phyloP scores from a whole-genome alignment of 2,329 filamentous ascomycete genomes.

The Cylindrodendrum hubeiense region DNA sequence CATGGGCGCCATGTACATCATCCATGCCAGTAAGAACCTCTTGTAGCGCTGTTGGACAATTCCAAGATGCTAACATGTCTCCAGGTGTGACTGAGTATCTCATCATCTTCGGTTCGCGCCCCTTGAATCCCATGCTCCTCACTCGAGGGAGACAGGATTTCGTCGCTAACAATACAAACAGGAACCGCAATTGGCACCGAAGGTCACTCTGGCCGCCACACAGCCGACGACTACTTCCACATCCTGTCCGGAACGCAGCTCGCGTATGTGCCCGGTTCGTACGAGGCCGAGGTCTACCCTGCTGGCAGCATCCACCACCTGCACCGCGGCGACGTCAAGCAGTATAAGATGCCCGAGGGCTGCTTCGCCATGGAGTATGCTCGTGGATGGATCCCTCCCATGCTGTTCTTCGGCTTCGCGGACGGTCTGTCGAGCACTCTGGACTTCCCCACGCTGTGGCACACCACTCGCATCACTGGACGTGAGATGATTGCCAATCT shows the following conservation, averaged over 20 bases:
- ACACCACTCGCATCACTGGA: conserved; percentile 79
- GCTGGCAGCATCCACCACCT: conserved; percentile 80
- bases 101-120: conserved; percentile 79
- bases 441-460: conserved; percentile 87
- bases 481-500: conserved; percentile 83
- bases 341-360: conserved; percentile 82
- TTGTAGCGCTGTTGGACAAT: not conserved
- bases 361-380: conserved; percentile 90
- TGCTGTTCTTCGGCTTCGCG: conserved; percentile 91
- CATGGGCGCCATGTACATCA: conserved; percentile 92
- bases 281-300: conserved; percentile 77
- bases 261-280: conserved; percentile 78
- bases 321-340: conserved; percentile 77
- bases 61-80: conserved; percentile 12
- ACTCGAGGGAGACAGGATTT: not conserved
- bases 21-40: conserved; percentile 78
- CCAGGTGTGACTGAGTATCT: conserved; percentile 86
- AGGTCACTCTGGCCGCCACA: conserved; percentile 89
- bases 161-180: conserved; percentile 27
- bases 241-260: conserved; percentile 84
- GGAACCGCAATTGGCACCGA: conserved; percentile 85
- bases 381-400: conserved; percentile 90
- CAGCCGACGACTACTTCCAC: conserved; percentile 94
- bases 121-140: not conserved
- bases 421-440: conserved; percentile 85